Conservation (phyloP, 768 basidiomycete species). For the Tylopilus rubrobrunneus region DNA sequence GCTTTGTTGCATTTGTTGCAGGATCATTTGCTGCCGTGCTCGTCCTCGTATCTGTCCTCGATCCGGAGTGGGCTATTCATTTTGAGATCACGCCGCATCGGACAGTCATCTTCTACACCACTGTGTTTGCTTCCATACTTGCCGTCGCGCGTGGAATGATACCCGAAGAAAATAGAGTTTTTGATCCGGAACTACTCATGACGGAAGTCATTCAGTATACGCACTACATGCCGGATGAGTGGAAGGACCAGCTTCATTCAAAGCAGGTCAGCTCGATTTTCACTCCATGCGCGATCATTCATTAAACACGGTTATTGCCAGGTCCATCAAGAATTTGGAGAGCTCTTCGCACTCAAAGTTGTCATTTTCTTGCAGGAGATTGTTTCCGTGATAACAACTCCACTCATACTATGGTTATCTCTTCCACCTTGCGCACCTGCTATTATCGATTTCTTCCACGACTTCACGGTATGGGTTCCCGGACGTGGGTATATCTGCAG, state of each 20-base stretch:
- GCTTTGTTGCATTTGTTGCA: constrained; percentile 93
- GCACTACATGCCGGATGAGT: constrained; percentile 93
- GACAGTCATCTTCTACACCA: constrained; percentile 91
- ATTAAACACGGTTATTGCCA: constrained; percentile 28
- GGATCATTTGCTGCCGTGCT: constrained; percentile 97
- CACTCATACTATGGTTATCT: constrained; percentile 91
- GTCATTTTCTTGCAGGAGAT: constrained; percentile 85
- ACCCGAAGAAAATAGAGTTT: constrained; percentile 89
- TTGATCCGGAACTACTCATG: constrained; percentile 92
- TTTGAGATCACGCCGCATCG: constrained; percentile 94
- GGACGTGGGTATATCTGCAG: constrained; percentile 96
- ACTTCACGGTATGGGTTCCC: constrained; percentile 96
- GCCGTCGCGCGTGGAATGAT: constrained; percentile 94
- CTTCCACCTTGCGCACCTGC: constrained; percentile 85
- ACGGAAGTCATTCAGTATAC: constrained; percentile 89
- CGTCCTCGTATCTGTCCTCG: constrained; percentile 84
- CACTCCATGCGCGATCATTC: neutral
- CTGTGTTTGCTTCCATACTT: constrained; percentile 81
- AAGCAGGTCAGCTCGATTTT: constrained; percentile 54
- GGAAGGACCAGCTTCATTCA: constrained; percentile 86
- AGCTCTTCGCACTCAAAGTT: constrained; percentile 92
- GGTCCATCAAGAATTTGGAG: constrained; percentile 90
- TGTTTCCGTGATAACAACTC: constrained; percentile 87
- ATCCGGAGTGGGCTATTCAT: constrained; percentile 89
- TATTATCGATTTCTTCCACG: constrained; percentile 96